Evolutionary conservation across 106 monocot species (phyloP).

Genomic region (Cymbidium sinense): DNA sequence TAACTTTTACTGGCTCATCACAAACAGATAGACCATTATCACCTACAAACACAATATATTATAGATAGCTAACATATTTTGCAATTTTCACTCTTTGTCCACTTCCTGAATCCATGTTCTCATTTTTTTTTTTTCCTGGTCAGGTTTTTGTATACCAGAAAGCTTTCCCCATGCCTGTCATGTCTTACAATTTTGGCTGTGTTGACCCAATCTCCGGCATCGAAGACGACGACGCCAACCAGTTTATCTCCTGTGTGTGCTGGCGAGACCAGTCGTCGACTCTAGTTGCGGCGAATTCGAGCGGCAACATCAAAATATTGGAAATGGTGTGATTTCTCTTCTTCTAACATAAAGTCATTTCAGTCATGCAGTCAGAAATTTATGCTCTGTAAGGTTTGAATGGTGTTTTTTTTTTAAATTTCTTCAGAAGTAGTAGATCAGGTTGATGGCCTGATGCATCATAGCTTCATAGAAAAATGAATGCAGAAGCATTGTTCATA

Average conservation of each 20-base stretch:
- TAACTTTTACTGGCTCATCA: too few species aligned
- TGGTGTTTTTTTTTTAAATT: too few species aligned
- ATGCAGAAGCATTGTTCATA: background rate
- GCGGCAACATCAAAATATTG: slow-evolving; percentile 76
- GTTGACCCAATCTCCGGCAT: slow-evolving; percentile 45
- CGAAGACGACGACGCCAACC: slow-evolving; percentile 27
- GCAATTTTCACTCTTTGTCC: too few species aligned
- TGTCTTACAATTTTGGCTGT: slow-evolving; percentile 67
- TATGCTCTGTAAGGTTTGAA: background rate
- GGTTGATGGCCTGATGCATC: slow-evolving; percentile 1
- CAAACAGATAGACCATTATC: background rate
- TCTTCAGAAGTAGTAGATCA: background rate
- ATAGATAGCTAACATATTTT: background rate
- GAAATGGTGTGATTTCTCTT: slow-evolving; percentile 57
- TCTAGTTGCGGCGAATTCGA: slow-evolving; percentile 81
- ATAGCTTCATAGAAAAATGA: background rate
- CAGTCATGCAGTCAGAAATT: background rate
- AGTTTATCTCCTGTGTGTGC: slow-evolving; percentile 85
- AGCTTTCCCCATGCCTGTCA: slow-evolving; percentile 80
- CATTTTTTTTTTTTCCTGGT: background rate
- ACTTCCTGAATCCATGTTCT: background rate
- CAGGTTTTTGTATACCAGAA: slow-evolving; percentile 92
- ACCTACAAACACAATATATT: background rate
- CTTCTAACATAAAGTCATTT: background rate
- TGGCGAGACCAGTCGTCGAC: slow-evolving; percentile 70